Evolutionary conservation across 2,329 filamentous ascomycete species (phyloP), one percentile per base, ranked within the genome.

Genomic region (Aspergillus phoenicis): DNA sequence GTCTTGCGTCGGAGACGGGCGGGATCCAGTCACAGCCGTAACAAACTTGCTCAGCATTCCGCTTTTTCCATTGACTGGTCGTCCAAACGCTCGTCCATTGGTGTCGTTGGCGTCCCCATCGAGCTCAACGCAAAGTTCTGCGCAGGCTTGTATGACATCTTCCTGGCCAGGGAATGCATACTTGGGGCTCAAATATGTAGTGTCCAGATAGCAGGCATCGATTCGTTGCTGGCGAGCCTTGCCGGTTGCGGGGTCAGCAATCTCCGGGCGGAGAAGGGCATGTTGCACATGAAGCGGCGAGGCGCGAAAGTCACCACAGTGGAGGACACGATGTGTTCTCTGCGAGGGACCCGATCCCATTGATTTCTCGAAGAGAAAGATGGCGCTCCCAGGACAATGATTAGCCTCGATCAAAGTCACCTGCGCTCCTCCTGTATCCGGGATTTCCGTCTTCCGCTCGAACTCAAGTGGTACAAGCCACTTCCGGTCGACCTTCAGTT

Each of bases 331-430:
- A 67, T 96, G 93, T 2, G 85, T 75, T 54, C 85, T 87, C 2
- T 83, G 77, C 47, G 81, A 86, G 13, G 82, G 77, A 0, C 87
- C 85, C 66, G 85, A 87, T 2, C 85, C 85, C 11, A 89, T 78
- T 0, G 79, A 78, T 73, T 97, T 97, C 73, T 97, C 90, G 67
- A 97, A 98, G 0, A 99, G 82, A 69, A 96, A 99, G 1, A 99
- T 78, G 0, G 94, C 96, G 70, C 93, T 97, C 0, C 95, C 95
- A 0, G 95, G 95, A 68, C 95, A 99, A 72, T 99, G 95, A 68
- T 99, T 99, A 11, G 95, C 95, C 2, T 91, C 88, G 33, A 99
- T 92, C 92, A 98, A 97, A 2, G 92, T 97, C 43, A 98, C 93
- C 8, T 84, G 85, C 5, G 93, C 93, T 1, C 93, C 93, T 58